Conservation (phyloP, 2,329 filamentous ascomycete genomes). For the Truncatella angustata region DNA sequence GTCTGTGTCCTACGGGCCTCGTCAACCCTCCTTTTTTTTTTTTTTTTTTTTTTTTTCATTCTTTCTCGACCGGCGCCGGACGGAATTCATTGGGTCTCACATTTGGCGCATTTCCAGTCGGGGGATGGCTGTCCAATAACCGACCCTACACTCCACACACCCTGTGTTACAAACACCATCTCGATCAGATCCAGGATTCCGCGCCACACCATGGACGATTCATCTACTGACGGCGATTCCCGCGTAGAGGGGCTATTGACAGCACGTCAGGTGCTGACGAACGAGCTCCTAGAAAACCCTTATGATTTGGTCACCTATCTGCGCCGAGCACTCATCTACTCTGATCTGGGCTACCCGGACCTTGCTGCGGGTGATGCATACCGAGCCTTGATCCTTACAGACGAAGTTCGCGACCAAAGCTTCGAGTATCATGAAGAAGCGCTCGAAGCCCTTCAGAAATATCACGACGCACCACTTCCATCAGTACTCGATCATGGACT, state of each 20-base stretch:
- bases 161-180: not conserved
- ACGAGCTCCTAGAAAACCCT: constrained; percentile 48
- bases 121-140: not conserved
- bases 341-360: constrained; percentile 80
- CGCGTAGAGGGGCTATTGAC: constrained; percentile 46
- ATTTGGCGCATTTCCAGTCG: not conserved
- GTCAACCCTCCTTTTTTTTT: not conserved
- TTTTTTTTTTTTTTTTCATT: not conserved
- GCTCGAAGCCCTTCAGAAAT: constrained; percentile 47
- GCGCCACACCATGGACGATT: constrained; percentile 20
- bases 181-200: not conserved
- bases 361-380: constrained; percentile 89
- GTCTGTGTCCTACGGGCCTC: not conserved
- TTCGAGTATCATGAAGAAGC: constrained; percentile 80
- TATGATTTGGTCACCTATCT: constrained; percentile 66
- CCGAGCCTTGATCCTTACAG: constrained; percentile 79
- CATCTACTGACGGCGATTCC: constrained; percentile 34
- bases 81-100: not conserved
- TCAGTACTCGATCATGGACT: constrained; percentile 46
- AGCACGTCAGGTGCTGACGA: constrained; percentile 56
- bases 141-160: not conserved
- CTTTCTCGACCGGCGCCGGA: not conserved
- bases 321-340: constrained; percentile 69
- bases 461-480: constrained; percentile 34
- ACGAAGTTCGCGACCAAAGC: constrained; percentile 74